Evolutionary conservation across 1,139 yeast genomes (phyloP), one percentile per base, ranked within the genome.

Genomic region (Saccharomyces hybrid): DNA sequence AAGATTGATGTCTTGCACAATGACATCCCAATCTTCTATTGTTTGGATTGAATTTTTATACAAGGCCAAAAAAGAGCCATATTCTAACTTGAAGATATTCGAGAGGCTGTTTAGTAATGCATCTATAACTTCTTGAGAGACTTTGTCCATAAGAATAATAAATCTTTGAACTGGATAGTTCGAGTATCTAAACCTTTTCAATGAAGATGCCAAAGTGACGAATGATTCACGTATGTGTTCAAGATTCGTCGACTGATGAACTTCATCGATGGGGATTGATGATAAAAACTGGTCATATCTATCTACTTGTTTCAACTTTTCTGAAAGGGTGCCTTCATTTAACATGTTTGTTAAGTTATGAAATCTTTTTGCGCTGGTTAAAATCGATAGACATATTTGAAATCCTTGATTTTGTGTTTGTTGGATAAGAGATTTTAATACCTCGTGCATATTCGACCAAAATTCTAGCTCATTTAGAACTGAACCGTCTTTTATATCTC

Each of bases 391-490:
- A 0, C 95, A 81, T n/a, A 79, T 66, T 28, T 72, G 73, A 1
- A 88, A 80, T 34, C 81, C 83, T 0, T 77, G 75, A 0, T 81
- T 73, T 8, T 76, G 70, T 2, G 87, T 70, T 66, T 89, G 97
- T 1, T 75, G 74, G 52, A 80, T 79, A 1, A 88, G 75, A 3
- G 83, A 75, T 5, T 65, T 58, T 38, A 91, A 72, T 0, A 90
- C 84, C 1, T 72, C 68, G 62, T 88, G 95, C 75, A 88, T 76
- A 0, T 89, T 80, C 25, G 75, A 74, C 97, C 98, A 91, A 63
- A 88, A 91, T 52, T 78, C 81, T 13, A 86, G 77, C 64, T 91
- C 97, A 53, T 87, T 93, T 0, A 74, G 62, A 0, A 90, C 81
- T 0, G 80, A 73, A 0, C 88, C 90, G 48, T 79, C 82, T 1